Conservation (phyloP, 352 stramenopile species). For the Thalassiosira livingstoniorum region DNA sequence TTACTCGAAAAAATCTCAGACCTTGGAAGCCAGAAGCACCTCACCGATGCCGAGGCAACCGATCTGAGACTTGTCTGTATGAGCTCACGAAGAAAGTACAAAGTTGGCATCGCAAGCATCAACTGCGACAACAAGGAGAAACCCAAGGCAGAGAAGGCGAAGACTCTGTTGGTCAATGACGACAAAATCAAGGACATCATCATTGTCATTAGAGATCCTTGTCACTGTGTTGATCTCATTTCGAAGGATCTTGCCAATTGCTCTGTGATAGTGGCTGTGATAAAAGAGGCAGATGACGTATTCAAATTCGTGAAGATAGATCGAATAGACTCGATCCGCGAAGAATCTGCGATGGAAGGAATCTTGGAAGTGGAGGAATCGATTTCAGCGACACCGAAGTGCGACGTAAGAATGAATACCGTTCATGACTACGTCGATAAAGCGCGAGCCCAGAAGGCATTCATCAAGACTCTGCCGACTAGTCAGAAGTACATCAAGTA, state of each 20-base stretch:
- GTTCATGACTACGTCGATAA: not conserved
- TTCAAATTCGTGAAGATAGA: conserved; percentile 13
- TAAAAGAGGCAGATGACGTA: not conserved
- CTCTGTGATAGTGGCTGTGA: not conserved
- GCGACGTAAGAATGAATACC: conserved; percentile 12
- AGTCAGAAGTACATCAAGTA: not conserved
- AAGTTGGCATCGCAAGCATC: conserved; percentile 3
- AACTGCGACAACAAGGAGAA: no score
- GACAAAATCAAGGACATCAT: not conserved
- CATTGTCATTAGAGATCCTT: conserved; percentile 16
- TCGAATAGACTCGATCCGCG: conserved; percentile 14
- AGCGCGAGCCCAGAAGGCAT: not conserved
- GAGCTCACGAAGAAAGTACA: not conserved
- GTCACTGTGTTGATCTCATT: conserved; percentile 18
- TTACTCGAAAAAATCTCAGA: conserved; percentile 12
- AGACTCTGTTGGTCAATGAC: not conserved
- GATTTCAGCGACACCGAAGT: not conserved
- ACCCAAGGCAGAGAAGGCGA: no score
- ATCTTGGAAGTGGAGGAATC: not conserved
- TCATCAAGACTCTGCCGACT: not conserved
- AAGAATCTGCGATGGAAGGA: not conserved
- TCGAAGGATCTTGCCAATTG: conserved; percentile 15
- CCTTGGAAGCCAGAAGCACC: conserved; percentile 17
- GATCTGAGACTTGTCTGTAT: conserved; percentile 1
- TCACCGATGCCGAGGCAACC: conserved; percentile 5